phyloP scores from a whole-genome alignment of 1,139 yeast species.

The Taphrina wiesneri region DNA sequence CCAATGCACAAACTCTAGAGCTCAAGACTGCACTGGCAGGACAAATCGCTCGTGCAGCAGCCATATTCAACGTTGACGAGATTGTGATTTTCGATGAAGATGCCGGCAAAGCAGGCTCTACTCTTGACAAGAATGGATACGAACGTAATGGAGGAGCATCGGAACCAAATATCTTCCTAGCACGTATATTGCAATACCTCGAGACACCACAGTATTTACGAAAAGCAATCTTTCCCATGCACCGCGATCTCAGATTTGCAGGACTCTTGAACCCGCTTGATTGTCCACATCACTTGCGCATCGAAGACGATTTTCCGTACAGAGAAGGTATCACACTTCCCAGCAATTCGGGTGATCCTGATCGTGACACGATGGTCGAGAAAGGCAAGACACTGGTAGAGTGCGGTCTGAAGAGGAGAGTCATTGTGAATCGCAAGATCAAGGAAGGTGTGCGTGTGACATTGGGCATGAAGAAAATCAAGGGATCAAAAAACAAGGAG shows the following conservation, averaged over 20 bases:
- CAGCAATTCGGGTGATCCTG: conserved; percentile 12
- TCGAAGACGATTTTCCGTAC: conserved; percentile 33
- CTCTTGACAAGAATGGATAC: background rate
- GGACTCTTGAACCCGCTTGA: conserved; percentile 34
- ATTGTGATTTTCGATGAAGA: conserved; percentile 35
- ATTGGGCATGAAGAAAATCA: conserved; percentile 14
- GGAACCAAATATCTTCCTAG: conserved; percentile 26
- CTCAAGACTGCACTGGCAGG: conserved; percentile 35
- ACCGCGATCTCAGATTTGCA: conserved; percentile 32
- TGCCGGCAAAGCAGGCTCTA: conserved; percentile 7
- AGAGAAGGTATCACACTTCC: conserved; percentile 35
- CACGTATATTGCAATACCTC: conserved; percentile 30
- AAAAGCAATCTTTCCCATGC: conserved; percentile 34
- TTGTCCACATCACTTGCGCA: conserved; percentile 35
- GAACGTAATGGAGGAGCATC: conserved; percentile 29
- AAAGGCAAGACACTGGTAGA: conserved; percentile 34
- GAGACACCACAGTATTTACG: conserved; percentile 37
- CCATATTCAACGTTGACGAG: conserved; percentile 34
- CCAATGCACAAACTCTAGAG: conserved; percentile 32
- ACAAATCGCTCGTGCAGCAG: conserved; percentile 34
- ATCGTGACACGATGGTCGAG: conserved; percentile 24
- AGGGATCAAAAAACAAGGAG: conserved; percentile 17
- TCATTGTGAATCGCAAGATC: conserved; percentile 30
- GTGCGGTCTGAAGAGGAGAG: conserved; percentile 28
- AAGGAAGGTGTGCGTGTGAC: conserved; percentile 33